Base-by-base conservation (phyloP, 2,329 filamentous ascomycete species). In the Nemania diffusa region DNA sequence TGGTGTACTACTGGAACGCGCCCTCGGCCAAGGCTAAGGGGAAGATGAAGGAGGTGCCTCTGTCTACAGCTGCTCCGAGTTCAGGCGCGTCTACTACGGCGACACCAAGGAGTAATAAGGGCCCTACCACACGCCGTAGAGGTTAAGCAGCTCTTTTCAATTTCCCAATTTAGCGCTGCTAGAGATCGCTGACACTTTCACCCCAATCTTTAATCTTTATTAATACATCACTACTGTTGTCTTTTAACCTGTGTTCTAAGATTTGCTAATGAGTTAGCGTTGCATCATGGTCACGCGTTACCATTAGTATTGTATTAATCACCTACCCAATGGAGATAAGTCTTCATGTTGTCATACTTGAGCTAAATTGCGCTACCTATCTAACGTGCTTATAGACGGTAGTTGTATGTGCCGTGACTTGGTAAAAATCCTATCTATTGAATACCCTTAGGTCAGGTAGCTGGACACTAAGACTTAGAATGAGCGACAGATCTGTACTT, bases 1-100 rank as follows among this genome's bases (percentile, higher is more conserved):
- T 99, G 91, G 78, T 97, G 29, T 97, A 94, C 82, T 98, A 98
- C 85, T 99, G 96, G 96, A 97, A 97, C 76, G 82, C 85, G 7
- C 86, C 87, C 9, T 83, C 85, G 56, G 76, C 76, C 65, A 79
- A 79, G 76, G 78, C 75, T 15, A 77, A 79, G 72, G 79, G 79
- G 26, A 82, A 81, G 77, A 78, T 76, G 71, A 81, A 79, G 78
- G 79, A 78, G 64, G 72, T 74, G 22, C 70, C 71, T 26, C 63
- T 72, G 27, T 67, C 74, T 34, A 71, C 72, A 24, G 62, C 72
- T 34, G 22, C 60, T 5, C 64, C 73, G 44, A 72, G 71, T 42
- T 73, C 78, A 34, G 72, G 72, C 7, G 67, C 71, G 37, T 72
- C 78, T 17, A 70, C 78, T 13, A 71, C 75, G 27, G 72, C 73